Conservation (phyloP, 1,139 yeast species). For the Komagataea norvegica region DNA sequence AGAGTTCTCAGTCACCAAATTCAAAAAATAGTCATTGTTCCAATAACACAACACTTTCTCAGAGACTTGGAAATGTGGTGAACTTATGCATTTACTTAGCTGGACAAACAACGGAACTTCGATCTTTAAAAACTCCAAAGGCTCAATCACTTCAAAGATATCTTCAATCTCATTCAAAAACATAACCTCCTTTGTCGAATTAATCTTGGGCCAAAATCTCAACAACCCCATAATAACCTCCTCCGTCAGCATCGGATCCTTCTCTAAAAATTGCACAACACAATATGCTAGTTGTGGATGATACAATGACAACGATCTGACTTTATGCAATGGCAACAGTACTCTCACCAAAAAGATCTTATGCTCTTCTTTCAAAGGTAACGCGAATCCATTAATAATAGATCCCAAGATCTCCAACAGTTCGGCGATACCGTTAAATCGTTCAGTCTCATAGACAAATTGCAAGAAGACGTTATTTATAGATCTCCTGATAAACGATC, state of each 20-base stretch:
- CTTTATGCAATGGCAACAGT: constrained; percentile 91
- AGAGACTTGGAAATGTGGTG: constrained; percentile 96
- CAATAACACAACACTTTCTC: constrained; percentile 93
- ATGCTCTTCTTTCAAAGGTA: constrained; percentile 96
- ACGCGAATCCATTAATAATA: constrained; percentile 95
- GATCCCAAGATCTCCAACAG: constrained; percentile 91
- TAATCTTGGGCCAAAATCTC: constrained; percentile 96
- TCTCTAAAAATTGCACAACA: constrained; percentile 92
- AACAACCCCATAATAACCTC: constrained; percentile 91
- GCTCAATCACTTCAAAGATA: constrained; percentile 94
- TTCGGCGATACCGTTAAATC: constrained; percentile 96
- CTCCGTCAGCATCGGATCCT: constrained; percentile 87
- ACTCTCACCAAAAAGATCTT: constrained; percentile 84
- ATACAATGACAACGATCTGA: constrained; percentile 77
- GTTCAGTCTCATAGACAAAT: constrained; percentile 90
- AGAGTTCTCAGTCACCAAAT: constrained; percentile 83
- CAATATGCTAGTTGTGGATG: constrained; percentile 98
- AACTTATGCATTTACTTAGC: constrained; percentile 86
- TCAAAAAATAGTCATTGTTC: constrained; percentile 91
- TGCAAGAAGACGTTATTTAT: constrained; percentile 90
- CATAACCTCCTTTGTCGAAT: constrained; percentile 94
- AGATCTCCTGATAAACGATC: constrained; percentile 88
- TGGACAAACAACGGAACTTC: constrained; percentile 94
- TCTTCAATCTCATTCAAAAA: constrained; percentile 94
- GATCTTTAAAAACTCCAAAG: constrained; percentile 83